phyloP scores from a whole-genome alignment of 495 filamentous ascomycete genomes.

The Bombardia bombarda region DNA sequence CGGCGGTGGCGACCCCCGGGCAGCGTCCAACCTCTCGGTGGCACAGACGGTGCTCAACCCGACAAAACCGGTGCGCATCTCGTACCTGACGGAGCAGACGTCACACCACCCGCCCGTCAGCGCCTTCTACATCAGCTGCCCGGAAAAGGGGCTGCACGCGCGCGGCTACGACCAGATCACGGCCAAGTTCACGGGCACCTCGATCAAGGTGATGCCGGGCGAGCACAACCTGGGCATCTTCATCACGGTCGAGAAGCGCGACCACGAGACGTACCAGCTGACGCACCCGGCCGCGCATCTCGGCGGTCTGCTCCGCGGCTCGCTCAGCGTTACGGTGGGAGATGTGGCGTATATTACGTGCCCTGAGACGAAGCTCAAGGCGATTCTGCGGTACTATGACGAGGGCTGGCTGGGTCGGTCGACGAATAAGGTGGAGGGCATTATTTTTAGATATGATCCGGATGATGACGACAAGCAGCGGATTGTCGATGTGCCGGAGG shows the following conservation, averaged over 20 bases:
- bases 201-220: slow-evolving; percentile 81
- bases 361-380: slow-evolving; percentile 77
- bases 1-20: slow-evolving; percentile 22
- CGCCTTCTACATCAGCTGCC: slow-evolving; percentile 89
- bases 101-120: slow-evolving; percentile 97
- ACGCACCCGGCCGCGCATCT: slow-evolving; percentile 92
- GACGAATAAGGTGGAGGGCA: slow-evolving; percentile 84
- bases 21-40: slow-evolving; percentile 37
- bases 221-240: slow-evolving; percentile 95
- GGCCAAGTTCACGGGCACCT: slow-evolving; percentile 96
- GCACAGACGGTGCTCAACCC: slow-evolving; percentile 32
- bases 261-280: slow-evolving; percentile 87
- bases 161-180: slow-evolving; percentile 91
- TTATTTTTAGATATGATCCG: slow-evolving; percentile 82
- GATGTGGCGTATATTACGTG: slow-evolving; percentile 84
- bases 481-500: slow-evolving; percentile 78
- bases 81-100: slow-evolving; percentile 94
- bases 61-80: slow-evolving; percentile 59
- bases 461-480: slow-evolving; percentile 66
- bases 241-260: slow-evolving; percentile 69
- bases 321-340: slow-evolving; percentile 76
- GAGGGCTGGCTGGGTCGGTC: slow-evolving; percentile 91
- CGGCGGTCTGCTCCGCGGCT: slow-evolving; percentile 76
- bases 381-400: slow-evolving; percentile 84
- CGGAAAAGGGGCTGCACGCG: slow-evolving; percentile 81